phyloP scores from a whole-genome alignment of 176 grass and related monocot species.

The Rhipidocladum racemiflorum region DNA sequence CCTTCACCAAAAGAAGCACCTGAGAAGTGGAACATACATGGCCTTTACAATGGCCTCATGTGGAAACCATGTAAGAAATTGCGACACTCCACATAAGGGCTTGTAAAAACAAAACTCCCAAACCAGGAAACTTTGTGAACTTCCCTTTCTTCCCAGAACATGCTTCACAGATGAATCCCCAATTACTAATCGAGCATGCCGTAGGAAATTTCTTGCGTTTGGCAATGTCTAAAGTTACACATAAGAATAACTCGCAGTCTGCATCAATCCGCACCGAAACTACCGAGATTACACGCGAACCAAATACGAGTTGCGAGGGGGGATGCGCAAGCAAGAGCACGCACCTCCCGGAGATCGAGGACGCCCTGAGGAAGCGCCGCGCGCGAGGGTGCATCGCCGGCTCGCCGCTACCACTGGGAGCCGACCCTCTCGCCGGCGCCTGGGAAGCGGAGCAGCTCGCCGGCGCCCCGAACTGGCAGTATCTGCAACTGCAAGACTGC shows the following conservation, averaged over 20 bases:
- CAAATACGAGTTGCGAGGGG: neutral
- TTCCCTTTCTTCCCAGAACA: neutral
- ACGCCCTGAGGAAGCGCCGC: neutral
- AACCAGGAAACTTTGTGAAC: neutral
- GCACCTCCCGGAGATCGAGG: constrained; percentile 30
- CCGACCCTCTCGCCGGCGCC: neutral
- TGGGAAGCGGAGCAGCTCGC: neutral
- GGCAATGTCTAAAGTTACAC: neutral
- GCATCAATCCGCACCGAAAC: neutral
- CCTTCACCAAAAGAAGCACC: no score
- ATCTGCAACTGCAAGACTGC: neutral
- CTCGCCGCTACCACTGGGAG: neutral
- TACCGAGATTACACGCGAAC: neutral
- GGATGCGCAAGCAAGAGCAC: neutral
- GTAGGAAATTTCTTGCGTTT: neutral
- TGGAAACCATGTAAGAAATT: no score
- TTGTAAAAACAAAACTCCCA: neutral
- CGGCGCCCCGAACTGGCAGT: neutral
- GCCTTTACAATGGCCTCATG: no score
- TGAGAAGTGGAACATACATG: no score
- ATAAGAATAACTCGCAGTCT: neutral
- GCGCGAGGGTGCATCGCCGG: neutral
- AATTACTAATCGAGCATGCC: neutral
- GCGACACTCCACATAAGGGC: no score
- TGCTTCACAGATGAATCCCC: neutral